Percentiles rank a stretch among this genome's conserved stretches.
phyloP scores from a whole-genome alignment of 208 protist genomes.

The Herpetomonas samuelpessoai region DNA sequence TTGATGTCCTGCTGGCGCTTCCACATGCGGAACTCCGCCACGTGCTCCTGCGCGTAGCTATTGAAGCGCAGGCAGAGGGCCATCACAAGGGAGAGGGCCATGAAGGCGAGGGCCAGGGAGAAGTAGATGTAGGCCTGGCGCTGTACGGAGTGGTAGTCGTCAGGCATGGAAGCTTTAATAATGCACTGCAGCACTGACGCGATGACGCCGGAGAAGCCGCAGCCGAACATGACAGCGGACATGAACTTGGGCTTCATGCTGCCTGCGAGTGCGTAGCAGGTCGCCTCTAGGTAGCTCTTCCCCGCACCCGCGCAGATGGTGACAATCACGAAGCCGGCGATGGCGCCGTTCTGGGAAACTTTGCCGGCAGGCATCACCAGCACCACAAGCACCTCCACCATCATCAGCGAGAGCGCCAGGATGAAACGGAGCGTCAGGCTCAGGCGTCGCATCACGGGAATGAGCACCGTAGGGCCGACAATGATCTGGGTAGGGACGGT shows the following conservation, averaged over 20 bases:
- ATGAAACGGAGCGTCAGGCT: slow-evolving; percentile 56
- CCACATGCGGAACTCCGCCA: slow-evolving; percentile 61
- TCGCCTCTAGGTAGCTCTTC: slow-evolving; percentile 83
- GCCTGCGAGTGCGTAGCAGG: slow-evolving; percentile 78
- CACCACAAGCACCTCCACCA: slow-evolving; percentile 63
- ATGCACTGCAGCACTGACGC: slow-evolving; percentile 77
- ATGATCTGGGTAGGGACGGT: slow-evolving; percentile 70
- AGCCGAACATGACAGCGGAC: slow-evolving; percentile 87
- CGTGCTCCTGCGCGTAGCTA: slow-evolving; percentile 56
- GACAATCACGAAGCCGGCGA: slow-evolving; percentile 62
- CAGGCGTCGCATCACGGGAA: slow-evolving; percentile 39
- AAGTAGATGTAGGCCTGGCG: slow-evolving; percentile 79
- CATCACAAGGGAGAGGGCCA: slow-evolving; percentile 52
- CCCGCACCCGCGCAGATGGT: slow-evolving; percentile 53
- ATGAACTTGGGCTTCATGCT: slow-evolving; percentile 81
- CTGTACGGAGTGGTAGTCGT: slow-evolving; percentile 35
- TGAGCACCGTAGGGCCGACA: slow-evolving; percentile 62
- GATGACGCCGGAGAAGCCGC: slow-evolving; percentile 68
- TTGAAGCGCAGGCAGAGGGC: slow-evolving; percentile 58
- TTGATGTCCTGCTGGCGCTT: slow-evolving; percentile 16
- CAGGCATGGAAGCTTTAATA: slow-evolving; percentile 68
- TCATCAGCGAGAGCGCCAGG: slow-evolving; percentile 51
- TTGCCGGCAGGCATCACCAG: slow-evolving; percentile 44
- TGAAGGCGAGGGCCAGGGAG: slow-evolving; percentile 57
- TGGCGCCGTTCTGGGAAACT: slow-evolving; percentile 50